Evolutionary conservation across 352 stramenopile genomes (phyloP).

Genomic region (Bremia lactucae): DNA sequence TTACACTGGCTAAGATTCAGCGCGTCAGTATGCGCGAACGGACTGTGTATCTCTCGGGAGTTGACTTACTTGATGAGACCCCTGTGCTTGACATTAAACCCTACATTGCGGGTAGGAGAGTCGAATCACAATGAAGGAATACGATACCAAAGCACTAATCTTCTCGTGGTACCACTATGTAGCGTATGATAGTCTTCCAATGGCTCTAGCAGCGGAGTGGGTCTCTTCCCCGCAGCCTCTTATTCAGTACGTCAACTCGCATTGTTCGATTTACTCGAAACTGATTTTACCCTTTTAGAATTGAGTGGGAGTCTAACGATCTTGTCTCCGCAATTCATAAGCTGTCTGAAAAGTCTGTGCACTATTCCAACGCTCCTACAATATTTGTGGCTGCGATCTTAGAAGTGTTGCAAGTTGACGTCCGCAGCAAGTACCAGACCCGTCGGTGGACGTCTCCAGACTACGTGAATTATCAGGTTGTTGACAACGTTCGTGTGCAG

Average conservation of each 20-base stretch:
- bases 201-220: constrained; percentile 32
- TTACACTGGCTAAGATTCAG: constrained; percentile 86
- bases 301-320: constrained; percentile 33
- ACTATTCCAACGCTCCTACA: constrained; percentile 27
- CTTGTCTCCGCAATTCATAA: constrained; percentile 17
- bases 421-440: constrained; percentile 71
- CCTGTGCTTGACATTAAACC: constrained; percentile 98
- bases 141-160: no score
- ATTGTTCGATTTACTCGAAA: neutral
- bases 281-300: constrained; percentile 6
- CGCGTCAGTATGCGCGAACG: constrained; percentile 43
- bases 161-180: neutral
- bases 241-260: constrained; percentile 22
- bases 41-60: constrained; percentile 67
- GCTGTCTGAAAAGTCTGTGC: constrained; percentile 28
- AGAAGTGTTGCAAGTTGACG: constrained; percentile 57
- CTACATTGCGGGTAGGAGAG: constrained; percentile 83
- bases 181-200: constrained; percentile 45
- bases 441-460: constrained; percentile 27
- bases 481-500: constrained; percentile 46
- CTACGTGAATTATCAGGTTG: constrained; percentile 31
- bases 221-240: constrained; percentile 26
- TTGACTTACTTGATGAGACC: constrained; percentile 94
- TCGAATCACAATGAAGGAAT: no score
- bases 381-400: constrained; percentile 39